These are phyloP conservation scores for Dactylellina drechsleri DNA, from an alignment of 2,329 filamentous ascomycete genomes.

Conservation along the genomic window DNA sequence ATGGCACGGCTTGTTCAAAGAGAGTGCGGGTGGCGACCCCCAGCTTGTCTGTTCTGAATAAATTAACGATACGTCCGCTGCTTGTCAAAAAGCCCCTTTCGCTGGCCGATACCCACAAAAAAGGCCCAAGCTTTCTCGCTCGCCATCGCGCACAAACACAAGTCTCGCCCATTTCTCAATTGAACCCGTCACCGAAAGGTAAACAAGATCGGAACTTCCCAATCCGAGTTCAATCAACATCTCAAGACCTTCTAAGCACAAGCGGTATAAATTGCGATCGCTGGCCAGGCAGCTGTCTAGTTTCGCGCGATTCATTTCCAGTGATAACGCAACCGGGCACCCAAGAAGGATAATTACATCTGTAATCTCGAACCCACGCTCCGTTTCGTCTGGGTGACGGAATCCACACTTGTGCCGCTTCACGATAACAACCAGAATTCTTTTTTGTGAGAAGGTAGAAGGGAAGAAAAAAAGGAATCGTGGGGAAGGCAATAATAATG, in stretches of 20 bases:
- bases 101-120: not conserved
- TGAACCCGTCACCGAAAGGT: too few species aligned
- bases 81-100: slow-evolving; percentile 19
- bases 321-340: not conserved
- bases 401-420: not conserved
- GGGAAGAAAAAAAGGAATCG: not conserved
- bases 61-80: slow-evolving; percentile 5
- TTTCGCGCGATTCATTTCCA: not conserved
- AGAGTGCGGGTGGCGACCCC: not conserved
- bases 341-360: not conserved
- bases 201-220: too few species aligned
- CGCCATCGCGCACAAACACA: too few species aligned
- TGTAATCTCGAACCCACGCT: not conserved
- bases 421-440: not conserved
- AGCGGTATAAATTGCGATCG: slow-evolving; percentile 34
- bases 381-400: not conserved
- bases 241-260: not conserved
- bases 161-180: too few species aligned
- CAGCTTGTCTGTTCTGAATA: slow-evolving; percentile 9
- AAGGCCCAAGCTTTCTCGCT: not conserved
- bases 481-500: slow-evolving; percentile 15
- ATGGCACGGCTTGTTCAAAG: not conserved
- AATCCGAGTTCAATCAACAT: too few species aligned
- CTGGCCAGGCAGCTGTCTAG: slow-evolving; percentile 21
- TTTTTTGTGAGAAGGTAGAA: too few species aligned